Conservation (phyloP, 108 stramenopile species). For the Nannochloropsis gaditana region DNA sequence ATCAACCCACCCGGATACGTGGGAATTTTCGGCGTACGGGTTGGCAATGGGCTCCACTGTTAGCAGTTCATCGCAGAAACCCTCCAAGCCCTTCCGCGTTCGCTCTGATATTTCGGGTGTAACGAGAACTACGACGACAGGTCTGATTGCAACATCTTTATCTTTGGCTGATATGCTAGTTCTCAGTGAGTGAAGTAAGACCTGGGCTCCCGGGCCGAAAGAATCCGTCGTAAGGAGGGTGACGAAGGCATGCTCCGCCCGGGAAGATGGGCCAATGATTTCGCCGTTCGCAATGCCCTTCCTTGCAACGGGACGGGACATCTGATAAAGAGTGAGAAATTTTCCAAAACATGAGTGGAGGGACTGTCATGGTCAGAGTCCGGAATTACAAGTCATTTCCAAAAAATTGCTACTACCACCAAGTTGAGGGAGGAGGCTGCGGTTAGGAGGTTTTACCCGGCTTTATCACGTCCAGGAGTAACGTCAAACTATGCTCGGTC, state of each 20-base stretch:
- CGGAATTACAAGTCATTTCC: too few relatives aligned
- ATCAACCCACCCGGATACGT: constrained; percentile 30
- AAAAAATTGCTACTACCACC: too few relatives aligned
- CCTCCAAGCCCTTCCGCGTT: constrained; percentile 49
- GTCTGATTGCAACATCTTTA: constrained; percentile 37
- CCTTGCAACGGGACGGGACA: neutral
- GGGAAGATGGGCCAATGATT: neutral
- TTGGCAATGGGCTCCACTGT: constrained; percentile 48
- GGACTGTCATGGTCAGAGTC: too few relatives aligned
- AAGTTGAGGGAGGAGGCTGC: too few relatives aligned
- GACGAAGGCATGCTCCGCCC: constrained; percentile 60
- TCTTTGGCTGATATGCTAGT: neutral
- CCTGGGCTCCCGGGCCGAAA: constrained; percentile 67
- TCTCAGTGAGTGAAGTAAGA: constrained; percentile 63
- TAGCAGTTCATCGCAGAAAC: constrained; percentile 57
- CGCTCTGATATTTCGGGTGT: constrained; percentile 52
- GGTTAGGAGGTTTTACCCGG: too few relatives aligned
- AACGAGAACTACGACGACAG: constrained; percentile 58
- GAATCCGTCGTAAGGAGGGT: constrained; percentile 64
- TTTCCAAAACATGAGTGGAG: too few relatives aligned
- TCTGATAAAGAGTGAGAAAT: neutral
- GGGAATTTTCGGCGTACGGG: constrained; percentile 23
- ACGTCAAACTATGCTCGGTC: too few relatives aligned
- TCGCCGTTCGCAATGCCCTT: neutral
- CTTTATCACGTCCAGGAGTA: too few relatives aligned